phyloP scores from a whole-genome alignment of 192 early-diverging fungal genomes.

The Anaeromyces robustus region DNA sequence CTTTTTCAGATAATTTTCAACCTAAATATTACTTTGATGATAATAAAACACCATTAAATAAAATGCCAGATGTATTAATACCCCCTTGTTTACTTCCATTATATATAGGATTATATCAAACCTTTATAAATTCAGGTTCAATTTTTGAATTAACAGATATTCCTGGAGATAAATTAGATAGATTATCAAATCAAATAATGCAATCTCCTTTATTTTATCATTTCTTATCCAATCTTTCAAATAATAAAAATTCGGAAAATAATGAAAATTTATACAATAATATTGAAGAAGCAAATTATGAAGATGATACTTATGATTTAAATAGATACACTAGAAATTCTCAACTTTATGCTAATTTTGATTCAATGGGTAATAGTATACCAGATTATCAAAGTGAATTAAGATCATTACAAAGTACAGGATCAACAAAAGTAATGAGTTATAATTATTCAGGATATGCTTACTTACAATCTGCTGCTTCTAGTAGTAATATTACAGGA shows the following conservation, averaged over 20 bases:
- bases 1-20: not conserved
- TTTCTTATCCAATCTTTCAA: not conserved
- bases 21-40: not conserved
- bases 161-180: not conserved
- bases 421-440: not conserved
- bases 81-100: not conserved
- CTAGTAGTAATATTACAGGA: not conserved
- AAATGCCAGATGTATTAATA: not conserved
- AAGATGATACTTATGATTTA: not conserved
- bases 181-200: not conserved
- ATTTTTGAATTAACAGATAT: not conserved
- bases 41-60: not conserved
- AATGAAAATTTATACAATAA: not conserved
- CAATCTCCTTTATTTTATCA: not conserved
- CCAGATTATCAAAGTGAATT: not conserved
- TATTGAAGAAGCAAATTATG: not conserved
- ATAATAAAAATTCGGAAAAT: not conserved
- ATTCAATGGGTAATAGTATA: not conserved
- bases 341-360: too few relatives aligned
- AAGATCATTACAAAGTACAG: not conserved
- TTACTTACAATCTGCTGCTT: not conserved
- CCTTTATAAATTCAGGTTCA: not conserved
- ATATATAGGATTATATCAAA: not conserved
- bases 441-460: not conserved
- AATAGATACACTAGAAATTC: not conserved